phyloP scores from a whole-genome alignment of 768 basidiomycete species.

The Inosperma sp. region DNA sequence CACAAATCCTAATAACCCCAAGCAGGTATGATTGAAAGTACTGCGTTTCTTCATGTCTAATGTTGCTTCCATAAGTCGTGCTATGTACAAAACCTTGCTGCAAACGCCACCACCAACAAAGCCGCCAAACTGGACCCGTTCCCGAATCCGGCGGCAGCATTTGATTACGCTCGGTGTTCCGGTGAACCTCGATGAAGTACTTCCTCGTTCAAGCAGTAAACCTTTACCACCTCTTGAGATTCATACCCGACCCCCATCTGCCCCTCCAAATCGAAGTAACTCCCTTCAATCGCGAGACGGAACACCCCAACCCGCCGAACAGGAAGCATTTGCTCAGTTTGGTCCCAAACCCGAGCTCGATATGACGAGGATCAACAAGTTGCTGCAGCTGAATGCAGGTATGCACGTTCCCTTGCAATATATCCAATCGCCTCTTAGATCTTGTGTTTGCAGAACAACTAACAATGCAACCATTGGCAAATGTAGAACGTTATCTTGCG shows the following conservation, averaged over 20 bases:
- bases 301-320: constrained; percentile 40
- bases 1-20: constrained; percentile 70
- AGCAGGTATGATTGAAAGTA: constrained; percentile 54
- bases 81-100: constrained; percentile 67
- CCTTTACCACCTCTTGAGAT: constrained; percentile 78
- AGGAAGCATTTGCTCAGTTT: constrained; percentile 41
- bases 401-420: constrained; percentile 16
- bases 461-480: constrained; percentile 62
- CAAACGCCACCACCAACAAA: constrained; percentile 70
- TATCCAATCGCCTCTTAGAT: constrained; percentile 5
- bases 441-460: constrained; percentile 51
- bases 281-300: constrained; percentile 51
- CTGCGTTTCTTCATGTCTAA: constrained; percentile 4
- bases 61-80: constrained; percentile 52
- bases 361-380: constrained; percentile 53
- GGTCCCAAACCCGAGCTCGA: constrained; percentile 79
- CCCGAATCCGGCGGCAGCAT: constrained; percentile 85
- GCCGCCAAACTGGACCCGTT: constrained; percentile 93
- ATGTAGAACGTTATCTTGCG: constrained; percentile 60
- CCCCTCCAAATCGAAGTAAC: constrained; percentile 57
- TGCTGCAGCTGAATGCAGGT: constrained; percentile 71
- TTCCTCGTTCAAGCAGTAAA: constrained; percentile 61
- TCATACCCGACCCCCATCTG: constrained; percentile 75
- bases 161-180: constrained; percentile 90
- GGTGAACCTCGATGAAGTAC: constrained; percentile 90